phyloP scores from a whole-genome alignment of 2,329 filamentous ascomycete genomes.

The Epichloe sylvatica region DNA sequence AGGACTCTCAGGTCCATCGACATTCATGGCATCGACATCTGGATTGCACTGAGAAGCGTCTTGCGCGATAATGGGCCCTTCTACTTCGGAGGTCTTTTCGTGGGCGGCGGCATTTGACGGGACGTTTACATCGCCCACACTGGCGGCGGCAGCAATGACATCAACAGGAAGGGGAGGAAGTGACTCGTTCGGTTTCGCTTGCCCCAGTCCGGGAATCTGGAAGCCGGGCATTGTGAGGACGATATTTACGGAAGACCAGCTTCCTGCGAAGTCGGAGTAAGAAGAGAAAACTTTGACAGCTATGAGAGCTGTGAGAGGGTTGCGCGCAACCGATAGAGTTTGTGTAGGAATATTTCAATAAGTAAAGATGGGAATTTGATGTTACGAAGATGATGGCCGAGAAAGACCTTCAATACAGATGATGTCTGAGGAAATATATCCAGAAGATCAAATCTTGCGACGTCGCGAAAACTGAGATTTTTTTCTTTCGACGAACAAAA shows the following conservation, averaged over 20 bases:
- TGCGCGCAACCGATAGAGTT: not conserved
- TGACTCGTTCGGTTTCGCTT: conserved; percentile 28
- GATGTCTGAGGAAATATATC: not conserved
- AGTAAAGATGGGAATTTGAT: too few species aligned
- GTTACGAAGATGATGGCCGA: not conserved
- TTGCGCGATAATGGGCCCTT: not conserved
- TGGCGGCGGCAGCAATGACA: conserved; percentile 16
- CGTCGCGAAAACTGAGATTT: not conserved
- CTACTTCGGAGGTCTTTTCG: not conserved
- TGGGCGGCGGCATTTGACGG: not conserved
- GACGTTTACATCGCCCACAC: conserved; percentile 10
- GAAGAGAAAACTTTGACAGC: too few species aligned
- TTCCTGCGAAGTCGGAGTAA: not conserved
- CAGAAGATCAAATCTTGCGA: not conserved
- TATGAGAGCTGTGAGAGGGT: too few species aligned
- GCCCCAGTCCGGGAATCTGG: conserved; percentile 29
- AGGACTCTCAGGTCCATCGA: conserved; percentile 23
- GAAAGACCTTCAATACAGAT: not conserved
- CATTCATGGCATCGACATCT: conserved; percentile 20
- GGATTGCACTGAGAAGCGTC: not conserved
- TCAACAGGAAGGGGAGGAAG: conserved; percentile 25
- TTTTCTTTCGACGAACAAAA: not conserved
- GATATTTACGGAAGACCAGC: not conserved
- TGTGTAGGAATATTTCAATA: too few species aligned
- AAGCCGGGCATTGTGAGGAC: conserved; percentile 25